Evolutionary conservation across 2,329 filamentous ascomycete genomes (phyloP), one percentile per base, ranked within the genome.

Genomic region (Thielaviopsis ethacetica): DNA sequence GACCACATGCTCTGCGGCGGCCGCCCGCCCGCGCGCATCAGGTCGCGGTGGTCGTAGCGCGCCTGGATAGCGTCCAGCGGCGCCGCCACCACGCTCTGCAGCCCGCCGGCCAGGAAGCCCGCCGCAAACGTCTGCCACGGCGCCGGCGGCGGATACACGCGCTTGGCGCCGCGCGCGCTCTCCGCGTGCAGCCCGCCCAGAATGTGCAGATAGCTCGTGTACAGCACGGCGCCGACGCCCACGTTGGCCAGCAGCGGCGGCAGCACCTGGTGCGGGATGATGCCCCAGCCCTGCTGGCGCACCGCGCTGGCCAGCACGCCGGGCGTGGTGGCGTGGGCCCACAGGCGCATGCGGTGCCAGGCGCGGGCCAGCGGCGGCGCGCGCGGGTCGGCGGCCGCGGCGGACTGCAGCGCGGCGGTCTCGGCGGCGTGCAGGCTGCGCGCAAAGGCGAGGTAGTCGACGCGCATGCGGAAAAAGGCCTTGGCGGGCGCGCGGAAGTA

Each of bases 401-500:
- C 68, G 69, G 47, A 73, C 61, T n/a, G 64, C 62, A 55, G 73
- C 70, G 55, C 52, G 17, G 34, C 24, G 7, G 51, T 44, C 17
- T 60, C 54, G 26, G 59, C 59, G 19, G 55, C 50, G 22, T 60
- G 59, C 9, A 60, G 59, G 24, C 51, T 27, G 27, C 80, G 73
- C 2, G 79, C 80, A 62, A 81, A 82, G 1, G 78, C 78, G 19
- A 82, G 75, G 64, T 90, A 95, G 74, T 96, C 91, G 63, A 96
- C 89, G 61, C 91, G 77, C 1, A 88, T 91, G 62, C 88, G 82
- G 72, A 96, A 95, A 69, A 96, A 96, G 17, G 90, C 87, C 71
- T 95, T 95, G 57, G 90, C 86, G 0, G 91, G 91, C 0, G 89
- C 88, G 59, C 90, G 79, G 68, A 95, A 96, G 72, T 95, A 96